Evolutionary conservation across 768 basidiomycete species (phyloP), one percentile per base, ranked within the genome.

Genomic region (Kwoniella dejecticola): DNA sequence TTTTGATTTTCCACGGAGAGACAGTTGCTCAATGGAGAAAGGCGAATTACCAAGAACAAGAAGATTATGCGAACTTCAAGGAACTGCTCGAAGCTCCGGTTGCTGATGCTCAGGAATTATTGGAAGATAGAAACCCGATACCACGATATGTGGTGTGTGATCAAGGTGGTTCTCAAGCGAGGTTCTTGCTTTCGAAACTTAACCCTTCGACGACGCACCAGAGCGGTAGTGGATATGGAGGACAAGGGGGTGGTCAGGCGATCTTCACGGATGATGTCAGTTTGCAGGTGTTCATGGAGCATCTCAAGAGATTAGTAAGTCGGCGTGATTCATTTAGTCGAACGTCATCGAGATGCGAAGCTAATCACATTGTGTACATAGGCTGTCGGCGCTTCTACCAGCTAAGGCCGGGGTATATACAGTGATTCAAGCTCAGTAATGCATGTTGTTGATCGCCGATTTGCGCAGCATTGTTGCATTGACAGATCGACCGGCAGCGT

Each of bases 261-360:
- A 97, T 99, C 79, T 96, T 97, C 79, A 99, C 96, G 57, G 96
- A 98, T 76, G 95, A 99, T 79, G 95, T 98, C 64, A 96, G 91
- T 77, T 84, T 97, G 58, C 71, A 72, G 52, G 73, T 75, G 53
- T 75, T 77, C 54, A 75, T 77, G 93, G 94, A 96, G 74, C 90
- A 94, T 81, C 82, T 97, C 80, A 96, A 95, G 79, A 87, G 92
- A 73, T 80, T 97, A 82, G 93, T 80, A 58, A 66, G 79, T 76
- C 36, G 13, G 26, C 1, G 5, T 48, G n/a, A n/a, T 3, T 19
- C 7, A 0, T 23, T 23, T 15, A 26, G 21, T 36, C n/a, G 19
- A 38, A 21, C 6, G 24, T 29, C 1, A 19, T n/a, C n/a, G 2
- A 23, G 41, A 11, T 21, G 8, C 0, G 17, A 42, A 17, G 38